A percentile compares a stretch with the other conserved stretches of the same genome.
phyloP scores from a whole-genome alignment of 2,329 filamentous ascomycete species.

The Diaporthe sp. region DNA sequence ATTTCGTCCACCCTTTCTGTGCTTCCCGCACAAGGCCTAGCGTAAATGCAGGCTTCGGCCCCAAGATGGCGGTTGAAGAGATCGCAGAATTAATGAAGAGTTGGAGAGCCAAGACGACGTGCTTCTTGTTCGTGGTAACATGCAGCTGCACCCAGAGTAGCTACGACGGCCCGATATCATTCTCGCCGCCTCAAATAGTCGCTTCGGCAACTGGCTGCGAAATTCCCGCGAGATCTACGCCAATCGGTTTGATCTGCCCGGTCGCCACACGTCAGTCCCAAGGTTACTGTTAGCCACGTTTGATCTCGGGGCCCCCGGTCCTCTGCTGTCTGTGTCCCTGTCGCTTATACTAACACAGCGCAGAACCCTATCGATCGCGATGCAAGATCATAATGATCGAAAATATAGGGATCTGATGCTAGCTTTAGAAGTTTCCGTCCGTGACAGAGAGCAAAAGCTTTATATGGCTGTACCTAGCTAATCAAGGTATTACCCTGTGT shows the following conservation, averaged over 20 bases:
- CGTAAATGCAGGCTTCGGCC: background rate
- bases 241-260: slow-evolving; percentile 6
- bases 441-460: background rate
- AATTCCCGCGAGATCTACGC: background rate
- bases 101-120: background rate
- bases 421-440: background rate
- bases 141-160: background rate
- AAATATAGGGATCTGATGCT: background rate
- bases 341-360: background rate
- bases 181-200: background rate
- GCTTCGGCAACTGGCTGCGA: background rate
- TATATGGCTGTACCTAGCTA: background rate
- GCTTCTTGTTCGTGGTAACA: background rate
- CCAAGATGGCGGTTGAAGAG: background rate
- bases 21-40: background rate
- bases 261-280: background rate
- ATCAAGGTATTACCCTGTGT: background rate
- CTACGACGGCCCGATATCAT: background rate
- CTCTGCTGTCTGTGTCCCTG: background rate
- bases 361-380: background rate
- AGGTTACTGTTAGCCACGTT: background rate
- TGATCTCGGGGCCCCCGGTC: background rate
- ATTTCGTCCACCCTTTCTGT: background rate
- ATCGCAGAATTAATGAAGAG: background rate
- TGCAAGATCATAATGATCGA: background rate